Evolutionary conservation across 192 early-diverging fungal species (phyloP).

Genomic region (Coemansia sp.): DNA sequence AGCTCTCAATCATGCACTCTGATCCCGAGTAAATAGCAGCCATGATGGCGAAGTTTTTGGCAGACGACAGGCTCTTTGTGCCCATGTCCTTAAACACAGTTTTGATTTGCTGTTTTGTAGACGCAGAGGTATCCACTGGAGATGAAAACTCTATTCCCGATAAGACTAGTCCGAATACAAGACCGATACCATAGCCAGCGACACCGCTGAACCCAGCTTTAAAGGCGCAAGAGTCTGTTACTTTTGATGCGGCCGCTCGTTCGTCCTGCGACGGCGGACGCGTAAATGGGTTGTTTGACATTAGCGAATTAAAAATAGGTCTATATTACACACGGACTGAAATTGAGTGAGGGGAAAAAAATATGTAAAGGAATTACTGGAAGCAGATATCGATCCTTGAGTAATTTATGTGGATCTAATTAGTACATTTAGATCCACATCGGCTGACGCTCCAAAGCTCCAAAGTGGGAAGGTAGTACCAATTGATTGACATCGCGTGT

Average conservation of each 20-base stretch:
- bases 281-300: slow-evolving; percentile 44
- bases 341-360: not conserved
- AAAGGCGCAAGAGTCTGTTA: slow-evolving; percentile 75
- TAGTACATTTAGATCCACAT: not conserved
- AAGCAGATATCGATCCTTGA: not conserved
- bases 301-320: not conserved
- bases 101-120: slow-evolving; percentile 85
- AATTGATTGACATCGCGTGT: slow-evolving; percentile 1
- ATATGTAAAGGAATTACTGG: not conserved
- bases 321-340: not conserved
- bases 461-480: not conserved
- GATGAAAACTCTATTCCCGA: slow-evolving; percentile 85
- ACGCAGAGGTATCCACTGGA: slow-evolving; percentile 67
- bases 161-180: slow-evolving; percentile 91
- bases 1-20: slow-evolving; percentile 96
- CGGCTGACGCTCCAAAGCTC: not conserved
- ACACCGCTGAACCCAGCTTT: slow-evolving; percentile 71
- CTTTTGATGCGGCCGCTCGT: slow-evolving; percentile 34
- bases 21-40: slow-evolving; percentile 90
- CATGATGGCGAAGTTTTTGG: slow-evolving; percentile 93
- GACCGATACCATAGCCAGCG: slow-evolving; percentile 86
- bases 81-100: slow-evolving; percentile 90
- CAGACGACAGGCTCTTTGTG: slow-evolving; percentile 72
- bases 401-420: not conserved
- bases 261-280: slow-evolving; percentile 44